Base-by-base conservation (phyloP, 2,329 filamentous ascomycete genomes). In the Colletotrichum incanum region DNA sequence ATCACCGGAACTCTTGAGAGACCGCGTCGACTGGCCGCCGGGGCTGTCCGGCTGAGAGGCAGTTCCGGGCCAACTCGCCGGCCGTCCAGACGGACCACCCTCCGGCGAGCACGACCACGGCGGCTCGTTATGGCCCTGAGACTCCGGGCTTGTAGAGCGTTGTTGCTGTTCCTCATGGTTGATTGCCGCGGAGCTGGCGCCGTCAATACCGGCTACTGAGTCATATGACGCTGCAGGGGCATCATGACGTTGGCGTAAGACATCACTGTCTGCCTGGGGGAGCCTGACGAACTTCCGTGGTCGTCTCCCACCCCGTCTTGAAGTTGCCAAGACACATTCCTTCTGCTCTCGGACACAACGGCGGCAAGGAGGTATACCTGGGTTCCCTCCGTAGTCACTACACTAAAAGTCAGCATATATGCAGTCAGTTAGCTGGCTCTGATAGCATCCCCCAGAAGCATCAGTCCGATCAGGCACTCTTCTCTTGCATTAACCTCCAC, bases 291-390 rank as follows among this genome's bases (percentile, higher is more conserved):
- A 65, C 59, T 72, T 73, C 41, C 71, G 43, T 68, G 82, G 77
- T 41, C 82, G 79, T 43, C 81, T 78, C 18, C 82, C 82, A 16
- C 83, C 82, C 20, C 83, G 78, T 39, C 78, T 78, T 14, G 82
- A 84, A 6, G 81, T 83, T n/a, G 82, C 82, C 39, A 84, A 76
- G 18, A 84, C 77, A 62, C 83, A 84, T 69, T 84, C 79, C 49
- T 80, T 78, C 61, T 79, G 74, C 58, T 83, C 79, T 56, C 83
- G 79, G 55, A 80, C 75, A 64, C 83, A 84, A 63, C 82, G 77
- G 23, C 81, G 79, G 69, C 83, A 84, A 2, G 82, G 83, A 6
- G 80, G 80, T 16, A 75, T 73, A 16, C 80, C 80, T 23, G 82
- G 79, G n/a, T 76, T 76, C 31, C 81, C 82, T 43, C 77, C 80